Evolutionary conservation across 208 protist genomes (phyloP).

Genomic region (Leishmania mexicana): DNA sequence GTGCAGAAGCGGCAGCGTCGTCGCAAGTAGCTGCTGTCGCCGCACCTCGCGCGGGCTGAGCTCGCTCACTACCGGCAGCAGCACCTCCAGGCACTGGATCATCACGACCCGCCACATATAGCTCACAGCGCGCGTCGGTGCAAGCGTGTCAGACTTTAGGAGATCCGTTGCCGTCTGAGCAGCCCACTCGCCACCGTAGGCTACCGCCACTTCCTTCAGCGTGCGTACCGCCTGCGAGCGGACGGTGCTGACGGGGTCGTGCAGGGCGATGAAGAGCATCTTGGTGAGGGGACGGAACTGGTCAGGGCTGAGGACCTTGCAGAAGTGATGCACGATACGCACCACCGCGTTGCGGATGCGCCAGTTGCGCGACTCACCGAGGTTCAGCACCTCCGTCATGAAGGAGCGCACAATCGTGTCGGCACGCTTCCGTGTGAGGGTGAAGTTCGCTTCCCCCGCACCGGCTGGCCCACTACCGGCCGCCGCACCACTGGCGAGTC

Average conservation of each 20-base stretch:
- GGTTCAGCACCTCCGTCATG: conserved; percentile 40
- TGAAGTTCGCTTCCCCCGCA: neutral
- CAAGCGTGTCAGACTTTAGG: conserved; percentile 52
- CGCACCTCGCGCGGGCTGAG: conserved; percentile 48
- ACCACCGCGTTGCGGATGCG: conserved; percentile 66
- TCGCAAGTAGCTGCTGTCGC: conserved; percentile 50
- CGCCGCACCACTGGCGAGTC: neutral
- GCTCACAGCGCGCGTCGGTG: conserved; percentile 21
- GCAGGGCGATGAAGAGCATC: conserved; percentile 53
- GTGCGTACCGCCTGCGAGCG: conserved; percentile 52
- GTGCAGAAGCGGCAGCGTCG: conserved; percentile 48
- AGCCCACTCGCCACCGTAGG: conserved; percentile 69
- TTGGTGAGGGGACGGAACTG: conserved; percentile 52
- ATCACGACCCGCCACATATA: conserved; percentile 64
- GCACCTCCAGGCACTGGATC: conserved; percentile 55
- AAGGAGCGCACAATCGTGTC: conserved; percentile 35
- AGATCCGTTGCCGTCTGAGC: conserved; percentile 58
- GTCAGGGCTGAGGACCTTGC: conserved; percentile 38
- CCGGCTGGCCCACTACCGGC: neutral
- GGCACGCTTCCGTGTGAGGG: conserved; percentile 24
- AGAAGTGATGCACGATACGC: conserved; percentile 52
- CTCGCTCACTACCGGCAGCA: conserved; percentile 55
- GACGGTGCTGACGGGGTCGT: conserved; percentile 75
- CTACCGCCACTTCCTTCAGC: conserved; percentile 41
- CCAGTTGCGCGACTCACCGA: conserved; percentile 76